phyloP scores from a whole-genome alignment of 1,139 yeast species.

The Geotrichum restrictum region DNA sequence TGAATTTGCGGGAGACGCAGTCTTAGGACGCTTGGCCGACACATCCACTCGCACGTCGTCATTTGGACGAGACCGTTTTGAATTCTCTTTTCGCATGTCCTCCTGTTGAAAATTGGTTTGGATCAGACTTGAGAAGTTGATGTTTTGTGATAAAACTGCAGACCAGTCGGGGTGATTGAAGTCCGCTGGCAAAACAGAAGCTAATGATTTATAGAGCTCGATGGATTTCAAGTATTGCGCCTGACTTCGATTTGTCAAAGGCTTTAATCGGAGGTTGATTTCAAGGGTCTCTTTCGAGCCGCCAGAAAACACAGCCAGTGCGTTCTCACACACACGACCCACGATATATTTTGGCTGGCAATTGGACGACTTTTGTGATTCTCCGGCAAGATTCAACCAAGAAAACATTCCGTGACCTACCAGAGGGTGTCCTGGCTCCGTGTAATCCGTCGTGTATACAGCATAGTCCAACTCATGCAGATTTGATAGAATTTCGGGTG shows the following conservation, averaged over 20 bases:
- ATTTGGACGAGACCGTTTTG: not conserved
- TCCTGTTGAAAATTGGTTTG: constrained; percentile 1
- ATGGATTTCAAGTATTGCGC: constrained; percentile 24
- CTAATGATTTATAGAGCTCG: constrained; percentile 22
- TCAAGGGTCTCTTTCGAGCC: constrained; percentile 14
- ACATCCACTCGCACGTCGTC: not conserved
- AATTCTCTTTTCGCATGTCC: not conserved
- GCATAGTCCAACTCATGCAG: constrained; percentile 37
- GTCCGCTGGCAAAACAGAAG: constrained; percentile 23
- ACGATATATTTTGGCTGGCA: constrained; percentile 7
- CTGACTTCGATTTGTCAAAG: constrained; percentile 25
- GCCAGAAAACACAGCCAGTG: constrained; percentile 9
- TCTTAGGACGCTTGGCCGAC: not conserved
- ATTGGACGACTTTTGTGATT: not conserved
- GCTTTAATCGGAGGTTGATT: constrained; percentile 28
- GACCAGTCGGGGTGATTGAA: constrained; percentile 28
- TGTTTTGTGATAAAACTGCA: constrained; percentile 20
- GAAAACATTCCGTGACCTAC: constrained; percentile 42
- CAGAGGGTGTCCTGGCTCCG: constrained; percentile 40
- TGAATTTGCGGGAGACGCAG: not conserved
- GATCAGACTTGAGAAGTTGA: not conserved
- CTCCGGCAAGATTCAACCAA: constrained; percentile 14
- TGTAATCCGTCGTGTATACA: constrained; percentile 41
- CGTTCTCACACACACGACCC: constrained; percentile 12
- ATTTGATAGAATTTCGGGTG: constrained; percentile 39